phyloP scores from a whole-genome alignment of 495 filamentous ascomycete genomes.

The Penicillium chermesinum region DNA sequence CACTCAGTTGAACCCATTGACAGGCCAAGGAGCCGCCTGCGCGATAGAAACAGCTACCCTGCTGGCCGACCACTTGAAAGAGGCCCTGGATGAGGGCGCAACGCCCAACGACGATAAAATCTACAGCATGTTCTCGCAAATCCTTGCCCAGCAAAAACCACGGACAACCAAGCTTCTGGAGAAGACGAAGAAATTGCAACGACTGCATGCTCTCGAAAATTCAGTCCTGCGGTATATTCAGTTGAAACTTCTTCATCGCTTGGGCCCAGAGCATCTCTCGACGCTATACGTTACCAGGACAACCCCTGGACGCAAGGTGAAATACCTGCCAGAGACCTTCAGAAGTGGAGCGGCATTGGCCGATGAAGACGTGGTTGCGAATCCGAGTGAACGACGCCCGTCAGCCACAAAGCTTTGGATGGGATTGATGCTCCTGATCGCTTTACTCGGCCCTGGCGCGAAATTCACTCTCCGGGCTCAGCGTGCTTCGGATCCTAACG shows the following conservation, averaged over 20 bases:
- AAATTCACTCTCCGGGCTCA: neutral
- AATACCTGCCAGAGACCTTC: neutral
- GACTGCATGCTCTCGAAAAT: slow-evolving; percentile 11
- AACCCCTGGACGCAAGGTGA: neutral
- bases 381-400: neutral
- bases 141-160: slow-evolving; percentile 5
- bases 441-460: neutral
- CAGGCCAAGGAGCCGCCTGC: neutral
- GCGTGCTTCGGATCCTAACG: neutral
- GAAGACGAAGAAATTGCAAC: neutral
- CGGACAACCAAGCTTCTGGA: slow-evolving; percentile 3
- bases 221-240: slow-evolving; percentile 6
- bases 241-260: slow-evolving; percentile 4
- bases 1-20: slow-evolving; percentile 1
- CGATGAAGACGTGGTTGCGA: slow-evolving; percentile 5
- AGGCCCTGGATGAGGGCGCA: neutral
- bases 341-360: neutral
- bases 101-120: slow-evolving; percentile 23
- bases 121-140: slow-evolving; percentile 3
- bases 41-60: slow-evolving; percentile 4
- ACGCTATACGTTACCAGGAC: neutral
- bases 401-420: slow-evolving; percentile 5
- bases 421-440: slow-evolving; percentile 1
- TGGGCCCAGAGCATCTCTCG: neutral
- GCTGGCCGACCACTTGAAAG: slow-evolving; percentile 1